Evolutionary conservation across 2,329 filamentous ascomycete species (phyloP).

Genomic region (Pestalotiopsis sp.): DNA sequence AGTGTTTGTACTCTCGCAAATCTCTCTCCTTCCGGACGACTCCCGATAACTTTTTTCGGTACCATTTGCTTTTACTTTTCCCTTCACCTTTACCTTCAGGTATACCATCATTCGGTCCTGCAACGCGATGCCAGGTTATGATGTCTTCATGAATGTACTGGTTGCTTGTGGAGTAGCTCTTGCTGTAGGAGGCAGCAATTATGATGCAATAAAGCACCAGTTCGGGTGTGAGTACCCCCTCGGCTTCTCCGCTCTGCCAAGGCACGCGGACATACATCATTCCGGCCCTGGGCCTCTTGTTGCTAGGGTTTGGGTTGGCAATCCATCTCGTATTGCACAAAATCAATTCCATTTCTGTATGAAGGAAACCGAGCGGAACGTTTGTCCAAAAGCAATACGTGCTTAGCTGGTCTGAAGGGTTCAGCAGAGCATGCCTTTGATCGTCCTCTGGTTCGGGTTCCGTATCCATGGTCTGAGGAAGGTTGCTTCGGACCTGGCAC

Average conservation of each 20-base stretch:
- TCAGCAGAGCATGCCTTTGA: no score
- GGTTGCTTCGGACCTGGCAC: no score
- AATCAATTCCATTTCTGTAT: neutral
- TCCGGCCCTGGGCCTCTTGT: no score
- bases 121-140: neutral
- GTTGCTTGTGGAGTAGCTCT: neutral
- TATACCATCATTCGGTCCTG: neutral
- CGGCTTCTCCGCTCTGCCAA: neutral
- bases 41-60: neutral
- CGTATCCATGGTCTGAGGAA: no score
- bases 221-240: neutral
- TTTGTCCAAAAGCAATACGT: neutral
- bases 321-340: neutral
- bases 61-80: neutral
- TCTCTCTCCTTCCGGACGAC: no score
- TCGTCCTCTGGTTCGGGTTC: no score
- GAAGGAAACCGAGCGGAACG: neutral
- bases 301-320: neutral
- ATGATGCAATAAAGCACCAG: neutral
- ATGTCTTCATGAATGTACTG: neutral
- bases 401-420: neutral
- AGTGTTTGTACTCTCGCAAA: no score
- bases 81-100: no score
- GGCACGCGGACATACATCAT: neutral
- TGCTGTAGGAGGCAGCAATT: neutral